Conservation (phyloP, 192 early-diverging fungal genomes). For the Diversispora epigaea region DNA sequence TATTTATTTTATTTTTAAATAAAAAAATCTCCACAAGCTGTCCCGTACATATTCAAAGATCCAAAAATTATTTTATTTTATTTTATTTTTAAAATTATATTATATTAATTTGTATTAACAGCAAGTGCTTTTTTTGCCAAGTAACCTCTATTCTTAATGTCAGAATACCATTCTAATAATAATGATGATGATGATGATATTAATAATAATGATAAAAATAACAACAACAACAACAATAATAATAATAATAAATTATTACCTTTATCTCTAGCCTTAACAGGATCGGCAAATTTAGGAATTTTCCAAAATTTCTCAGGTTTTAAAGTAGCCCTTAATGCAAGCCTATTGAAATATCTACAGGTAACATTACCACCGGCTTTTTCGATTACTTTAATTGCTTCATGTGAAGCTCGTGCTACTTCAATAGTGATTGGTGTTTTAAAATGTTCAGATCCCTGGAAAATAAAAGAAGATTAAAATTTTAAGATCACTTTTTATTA, state of each 20-base stretch:
- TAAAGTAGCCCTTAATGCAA: constrained; percentile 71
- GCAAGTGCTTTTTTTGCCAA: constrained; percentile 42
- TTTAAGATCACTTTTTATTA: neutral
- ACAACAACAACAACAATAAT: constrained; percentile 17
- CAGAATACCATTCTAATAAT: constrained; percentile 59
- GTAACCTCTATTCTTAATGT: constrained; percentile 73
- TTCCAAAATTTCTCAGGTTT: constrained; percentile 78
- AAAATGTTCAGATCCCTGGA: constrained; percentile 75
- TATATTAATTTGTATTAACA: no score
- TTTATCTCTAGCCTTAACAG: constrained; percentile 62
- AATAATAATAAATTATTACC: constrained; percentile 38
- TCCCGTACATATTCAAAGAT: no score
- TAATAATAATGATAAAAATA: neutral
- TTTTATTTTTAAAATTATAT: no score
- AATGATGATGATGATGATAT: neutral
- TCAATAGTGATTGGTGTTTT: constrained; percentile 78
- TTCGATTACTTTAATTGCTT: constrained; percentile 82
- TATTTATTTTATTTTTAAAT: no score
- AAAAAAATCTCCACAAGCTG: no score
- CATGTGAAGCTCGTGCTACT: constrained; percentile 75
- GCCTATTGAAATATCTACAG: constrained; percentile 75
- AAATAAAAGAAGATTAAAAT: neutral
- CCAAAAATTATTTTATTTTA: no score
- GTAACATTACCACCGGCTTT: constrained; percentile 77
- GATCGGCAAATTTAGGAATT: constrained; percentile 67